Conservation (phyloP, 2,329 filamentous ascomycete genomes). For the Colletotrichum sublineola region DNA sequence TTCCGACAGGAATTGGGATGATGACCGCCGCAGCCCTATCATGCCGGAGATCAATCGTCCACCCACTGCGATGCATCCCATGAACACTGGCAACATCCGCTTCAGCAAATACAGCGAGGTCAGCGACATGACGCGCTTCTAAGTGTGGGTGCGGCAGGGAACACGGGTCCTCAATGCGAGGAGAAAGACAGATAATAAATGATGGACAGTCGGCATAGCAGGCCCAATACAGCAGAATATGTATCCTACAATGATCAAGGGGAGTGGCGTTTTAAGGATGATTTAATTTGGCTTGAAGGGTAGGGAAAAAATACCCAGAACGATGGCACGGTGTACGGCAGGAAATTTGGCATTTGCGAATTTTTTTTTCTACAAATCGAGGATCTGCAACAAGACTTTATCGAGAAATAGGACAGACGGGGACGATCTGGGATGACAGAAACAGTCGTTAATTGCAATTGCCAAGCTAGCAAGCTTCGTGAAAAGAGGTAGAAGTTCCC, state of each 20-base stretch:
- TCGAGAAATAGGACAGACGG: constrained; percentile 12
- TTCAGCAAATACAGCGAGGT: constrained; percentile 63
- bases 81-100: constrained; percentile 52
- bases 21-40: constrained; percentile 66
- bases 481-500: no score
- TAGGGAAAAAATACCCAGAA: constrained; percentile 38
- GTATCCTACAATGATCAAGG: background rate
- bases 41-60: constrained; percentile 68
- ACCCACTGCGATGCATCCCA: constrained; percentile 70
- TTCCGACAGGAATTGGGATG: constrained; percentile 32
- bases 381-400: constrained; percentile 10
- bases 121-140: constrained; percentile 64
- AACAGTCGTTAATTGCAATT: constrained; percentile 35
- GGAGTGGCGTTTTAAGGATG: constrained; percentile 24
- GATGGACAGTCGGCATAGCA: background rate
- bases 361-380: constrained; percentile 19
- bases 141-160: constrained; percentile 14
- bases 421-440: constrained; percentile 27
- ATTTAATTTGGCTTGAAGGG: constrained; percentile 18
- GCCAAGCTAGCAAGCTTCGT: background rate
- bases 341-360: constrained; percentile 22
- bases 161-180: background rate
- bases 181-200: background rate
- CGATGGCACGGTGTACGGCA: constrained; percentile 20
- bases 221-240: constrained; percentile 9